Percentiles rank a stretch among this genome's conserved stretches.
phyloP scores from a whole-genome alignment of 2,329 filamentous ascomycete genomes.

The Aspergillus sergii region DNA sequence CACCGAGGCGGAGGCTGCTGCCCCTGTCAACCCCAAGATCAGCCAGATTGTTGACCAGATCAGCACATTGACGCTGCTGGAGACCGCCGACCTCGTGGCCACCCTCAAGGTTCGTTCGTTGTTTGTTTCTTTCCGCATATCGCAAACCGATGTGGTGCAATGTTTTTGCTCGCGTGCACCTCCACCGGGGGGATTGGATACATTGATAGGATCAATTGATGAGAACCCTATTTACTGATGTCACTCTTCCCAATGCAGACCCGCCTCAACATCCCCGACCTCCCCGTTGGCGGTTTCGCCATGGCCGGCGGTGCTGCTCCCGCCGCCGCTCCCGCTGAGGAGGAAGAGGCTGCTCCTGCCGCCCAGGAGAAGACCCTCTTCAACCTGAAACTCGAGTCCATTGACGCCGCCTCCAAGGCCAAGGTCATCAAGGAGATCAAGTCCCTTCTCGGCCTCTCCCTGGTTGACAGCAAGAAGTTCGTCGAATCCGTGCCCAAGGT shows the following conservation, averaged over 20 bases:
- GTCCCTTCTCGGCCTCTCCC: slow-evolving; percentile 85
- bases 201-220: not conserved
- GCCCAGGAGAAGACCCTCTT: slow-evolving; percentile 95
- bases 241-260: slow-evolving; percentile 57
- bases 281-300: slow-evolving; percentile 90
- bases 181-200: not conserved
- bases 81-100: slow-evolving; percentile 94
- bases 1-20: slow-evolving; percentile 64
- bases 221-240: slow-evolving; percentile 1
- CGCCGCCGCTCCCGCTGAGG: slow-evolving; percentile 65
- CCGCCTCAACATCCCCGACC: slow-evolving; percentile 95
- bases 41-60: slow-evolving; percentile 95
- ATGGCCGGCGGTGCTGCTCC: slow-evolving; percentile 65
- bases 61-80: slow-evolving; percentile 93
- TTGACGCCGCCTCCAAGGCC: slow-evolving; percentile 86
- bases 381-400: slow-evolving; percentile 88
- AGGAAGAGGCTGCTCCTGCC: slow-evolving; percentile 85
- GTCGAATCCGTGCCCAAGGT: slow-evolving; percentile 97
- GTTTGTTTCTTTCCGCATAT: not conserved
- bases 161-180: not conserved
- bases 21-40: slow-evolving; percentile 83
- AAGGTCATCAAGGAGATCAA: slow-evolving; percentile 99
- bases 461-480: slow-evolving; percentile 99
- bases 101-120: slow-evolving; percentile 77
- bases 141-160: slow-evolving; percentile 3